Base-by-base conservation (phyloP, 106 monocot genomes). In the Posidonia australis region DNA sequence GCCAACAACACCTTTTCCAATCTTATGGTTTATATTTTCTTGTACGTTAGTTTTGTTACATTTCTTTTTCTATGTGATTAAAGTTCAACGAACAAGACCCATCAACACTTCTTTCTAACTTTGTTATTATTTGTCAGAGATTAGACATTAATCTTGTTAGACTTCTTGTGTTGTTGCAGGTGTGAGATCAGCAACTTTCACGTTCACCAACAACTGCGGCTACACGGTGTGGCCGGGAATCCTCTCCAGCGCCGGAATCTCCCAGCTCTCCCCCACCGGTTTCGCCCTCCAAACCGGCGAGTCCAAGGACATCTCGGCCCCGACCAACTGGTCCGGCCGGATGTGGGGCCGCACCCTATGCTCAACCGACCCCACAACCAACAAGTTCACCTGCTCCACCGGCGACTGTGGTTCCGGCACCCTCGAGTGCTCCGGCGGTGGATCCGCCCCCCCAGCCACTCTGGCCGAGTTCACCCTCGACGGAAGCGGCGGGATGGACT, bases 141-240 rank as follows among this genome's bases (percentile, higher is more conserved):
- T n/a, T n/a, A 36, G 36, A 36, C 36, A 2, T 36, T 36, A 7
- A 36, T 36, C 36, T 2, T 36, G 36, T 36, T 36, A 36, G 36
- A 7, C 2, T 2, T 7, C 36, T 30, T 58, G 11, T 44, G 19
- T 41, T 61, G 69, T 30, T 30, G 53, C 46, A 76, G 77, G 52
- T 20, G 71, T 32, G 9, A 22, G 69, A 5, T 67, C 73, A 1
- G 80, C 77, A 0, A 83, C 89, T 43, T 94, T 94, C 76, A 94
- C 93, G 14, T 48, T 89, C 29, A 68, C 64, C 32, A 94, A 94
- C 79, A 86, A 86, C 74, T 94, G 93, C 69, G 71, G 41, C 10
- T 77, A 86, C 84, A 81, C 93, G 36, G 83, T 93, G 20, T 89
- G 93, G 93, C 93, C 93, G 23, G 89, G 89, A 0, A 11, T 86